Base-by-base conservation (phyloP, 2,329 filamentous ascomycete species). In the Aureobasidium leucospermi region DNA sequence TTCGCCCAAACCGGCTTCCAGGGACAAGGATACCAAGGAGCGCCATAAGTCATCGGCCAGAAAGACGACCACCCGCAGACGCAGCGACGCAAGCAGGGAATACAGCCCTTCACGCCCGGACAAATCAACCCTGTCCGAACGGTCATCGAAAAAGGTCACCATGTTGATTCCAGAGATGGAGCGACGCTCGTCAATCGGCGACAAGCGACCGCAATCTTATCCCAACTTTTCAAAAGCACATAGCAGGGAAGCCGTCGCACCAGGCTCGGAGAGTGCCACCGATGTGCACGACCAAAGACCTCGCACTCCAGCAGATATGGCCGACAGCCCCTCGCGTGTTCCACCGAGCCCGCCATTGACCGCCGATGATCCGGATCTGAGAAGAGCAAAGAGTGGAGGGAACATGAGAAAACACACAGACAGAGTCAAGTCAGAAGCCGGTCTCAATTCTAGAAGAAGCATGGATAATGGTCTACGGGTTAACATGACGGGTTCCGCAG, bases 201-300 rank as follows among this genome's bases (percentile, higher is more conserved):
- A 68, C 9, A 72, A 74, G 42, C 67, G 72, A 53, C 67, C 72
- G 39, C 66, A 88, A 43, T 87, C 89, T 6, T 96, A 96, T 70
- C 90, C 91, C 1, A 81, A 81, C 10, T 90, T 95, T 73, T 94
- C 89, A 75, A 96, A 95, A 75, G 88, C 88, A 11, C 90, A 96
- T 73, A 95, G 90, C 78, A 94, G 91, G 73, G 93, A 96, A 75
- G 84, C 85, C 46, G 83, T 96, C 58, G 80, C 84, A 9, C 41
- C 52, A 64, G 86, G 84, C 31, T 34, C 56, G 2, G 36, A 36
- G 11, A 43, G 31, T 16, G 43, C 29, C 11, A 34, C 36, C 34
- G 45, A 58, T 36, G 8, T 19, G 2, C 42, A 56, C 16, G 41
- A 23, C 7, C 43, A 32, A 29, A 38, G 15, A 48, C 55, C 55